Percentiles rank a stretch among this genome's conserved stretches.
These are phyloP conservation scores for Leavenworthia alabamica DNA, from an alignment of 345 rosid species.

Conservation along the genomic window DNA sequence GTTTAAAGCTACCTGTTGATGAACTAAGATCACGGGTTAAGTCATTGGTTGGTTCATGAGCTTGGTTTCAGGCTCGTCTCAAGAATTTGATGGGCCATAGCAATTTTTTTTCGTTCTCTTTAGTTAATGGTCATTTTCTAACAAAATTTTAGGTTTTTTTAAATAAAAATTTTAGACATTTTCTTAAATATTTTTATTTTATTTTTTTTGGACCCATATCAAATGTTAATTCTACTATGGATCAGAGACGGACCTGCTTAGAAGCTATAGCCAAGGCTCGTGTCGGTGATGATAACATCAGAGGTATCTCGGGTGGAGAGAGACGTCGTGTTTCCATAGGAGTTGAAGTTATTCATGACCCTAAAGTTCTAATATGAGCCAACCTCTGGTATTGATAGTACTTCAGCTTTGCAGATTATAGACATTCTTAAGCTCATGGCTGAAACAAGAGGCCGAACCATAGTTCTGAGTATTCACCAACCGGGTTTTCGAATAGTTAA, in stretches of 20 bases:
- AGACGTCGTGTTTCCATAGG: slow-evolving; percentile 94
- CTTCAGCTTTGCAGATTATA: slow-evolving; percentile 72
- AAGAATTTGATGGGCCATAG: no score
- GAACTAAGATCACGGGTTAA: no score
- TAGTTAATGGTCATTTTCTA: no score
- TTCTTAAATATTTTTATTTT: no score
- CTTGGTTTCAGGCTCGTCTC: no score
- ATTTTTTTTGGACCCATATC: no score
- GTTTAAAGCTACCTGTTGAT: slow-evolving; percentile 52
- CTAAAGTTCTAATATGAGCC: slow-evolving; percentile 89
- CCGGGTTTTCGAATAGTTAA: slow-evolving; percentile 91
- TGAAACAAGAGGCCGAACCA: slow-evolving; percentile 68
- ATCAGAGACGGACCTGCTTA: no score
- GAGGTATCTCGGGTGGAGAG: slow-evolving; percentile 97
- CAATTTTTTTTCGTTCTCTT: no score
- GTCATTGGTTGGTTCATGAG: no score
- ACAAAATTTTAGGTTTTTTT: no score
- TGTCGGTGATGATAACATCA: slow-evolving; percentile 72
- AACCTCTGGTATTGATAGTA: slow-evolving; percentile 93
- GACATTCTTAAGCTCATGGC: slow-evolving; percentile 91
- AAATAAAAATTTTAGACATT: no score
- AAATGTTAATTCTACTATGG: no score
- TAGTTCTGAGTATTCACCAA: slow-evolving; percentile 78
- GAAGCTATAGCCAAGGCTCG: slow-evolving; percentile 57
- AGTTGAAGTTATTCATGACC: slow-evolving; percentile 85